A percentile compares a stretch with the other conserved stretches of the same genome.
phyloP scores from a whole-genome alignment of 164 flowering plant species.

The Aristolochia contorta region DNA sequence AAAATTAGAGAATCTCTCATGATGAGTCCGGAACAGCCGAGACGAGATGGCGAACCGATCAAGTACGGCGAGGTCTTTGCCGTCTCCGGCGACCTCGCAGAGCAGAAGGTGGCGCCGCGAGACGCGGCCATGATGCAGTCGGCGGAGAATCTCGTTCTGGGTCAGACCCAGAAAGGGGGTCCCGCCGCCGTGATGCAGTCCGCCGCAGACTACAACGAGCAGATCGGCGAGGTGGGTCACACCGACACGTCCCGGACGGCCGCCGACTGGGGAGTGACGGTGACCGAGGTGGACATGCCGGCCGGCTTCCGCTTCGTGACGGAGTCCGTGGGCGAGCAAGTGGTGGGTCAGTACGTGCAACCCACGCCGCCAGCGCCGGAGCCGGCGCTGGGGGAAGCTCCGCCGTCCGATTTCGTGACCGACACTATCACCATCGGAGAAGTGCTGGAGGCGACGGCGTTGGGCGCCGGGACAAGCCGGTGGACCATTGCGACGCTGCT shows the following conservation, averaged over 20 bases:
- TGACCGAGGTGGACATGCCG: constrained; percentile 1
- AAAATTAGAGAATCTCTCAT: neutral
- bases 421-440: constrained; percentile 50
- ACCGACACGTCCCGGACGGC: constrained; percentile 23
- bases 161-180: constrained; percentile 34
- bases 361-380: neutral
- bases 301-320: constrained; percentile 2
- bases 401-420: neutral
- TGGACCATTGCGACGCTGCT: constrained; percentile 53
- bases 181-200: constrained; percentile 38
- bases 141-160: constrained; percentile 35
- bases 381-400: neutral
- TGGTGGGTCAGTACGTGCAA: neutral
- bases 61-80: constrained; percentile 44
- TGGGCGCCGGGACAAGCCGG: constrained; percentile 48
- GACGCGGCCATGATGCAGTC: constrained; percentile 45
- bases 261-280: constrained; percentile 5
- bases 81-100: constrained; percentile 30
- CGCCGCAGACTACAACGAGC: constrained; percentile 30
- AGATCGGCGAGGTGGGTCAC: constrained; percentile 35
- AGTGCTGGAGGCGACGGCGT: constrained; percentile 59
- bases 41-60: constrained; percentile 24
- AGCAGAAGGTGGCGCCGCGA: constrained; percentile 26
- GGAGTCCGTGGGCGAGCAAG: constrained; percentile 5
- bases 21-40: constrained; percentile 47